A percentile compares a stretch with the other conserved stretches of the same genome.
Conservation (phyloP, 768 basidiomycete genomes). For the Boletus edulis region DNA sequence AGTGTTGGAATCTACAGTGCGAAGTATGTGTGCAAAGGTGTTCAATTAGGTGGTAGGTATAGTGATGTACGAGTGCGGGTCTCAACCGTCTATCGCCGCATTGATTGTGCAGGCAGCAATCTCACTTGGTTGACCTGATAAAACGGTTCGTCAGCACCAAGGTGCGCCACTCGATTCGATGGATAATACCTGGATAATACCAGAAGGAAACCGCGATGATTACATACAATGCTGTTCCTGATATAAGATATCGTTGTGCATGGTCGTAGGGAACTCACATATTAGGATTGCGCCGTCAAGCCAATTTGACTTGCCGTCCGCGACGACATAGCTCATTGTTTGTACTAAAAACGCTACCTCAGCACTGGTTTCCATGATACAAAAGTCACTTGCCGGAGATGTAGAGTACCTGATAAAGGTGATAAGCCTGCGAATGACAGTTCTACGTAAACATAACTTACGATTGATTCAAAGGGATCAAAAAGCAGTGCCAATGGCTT, state of each 20-base stretch:
- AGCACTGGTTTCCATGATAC: slow-evolving; percentile 28
- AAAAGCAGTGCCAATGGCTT: slow-evolving; percentile 82
- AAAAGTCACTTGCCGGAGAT: slow-evolving; percentile 36
- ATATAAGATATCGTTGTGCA: not conserved
- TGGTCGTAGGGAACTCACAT: slow-evolving; percentile 41
- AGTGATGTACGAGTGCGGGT: not conserved
- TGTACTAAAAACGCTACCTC: slow-evolving; percentile 47
- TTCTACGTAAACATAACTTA: slow-evolving; percentile 24
- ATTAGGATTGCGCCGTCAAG: slow-evolving; percentile 75
- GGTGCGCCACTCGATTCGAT: not conserved
- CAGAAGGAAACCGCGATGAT: slow-evolving; percentile 72
- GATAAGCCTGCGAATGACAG: slow-evolving; percentile 7
- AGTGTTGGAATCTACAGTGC: slow-evolving; percentile 13
- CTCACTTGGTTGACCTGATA: slow-evolving; percentile 24
- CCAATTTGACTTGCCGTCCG: slow-evolving; percentile 84
- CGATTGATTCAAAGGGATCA: slow-evolving; percentile 85
- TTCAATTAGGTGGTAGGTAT: slow-evolving; percentile 5
- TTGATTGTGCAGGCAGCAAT: slow-evolving; percentile 13
- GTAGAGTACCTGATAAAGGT: slow-evolving; percentile 31
- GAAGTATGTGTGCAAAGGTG: not conserved
- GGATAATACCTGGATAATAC: slow-evolving; percentile 45
- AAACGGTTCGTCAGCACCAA: slow-evolving; percentile 1
- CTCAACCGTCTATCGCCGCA: not conserved
- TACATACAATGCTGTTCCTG: slow-evolving; percentile 54
- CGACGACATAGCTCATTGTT: slow-evolving; percentile 78